Evolutionary conservation across 768 basidiomycete species (phyloP).

Genomic region (Hysterangium stoloniferum): DNA sequence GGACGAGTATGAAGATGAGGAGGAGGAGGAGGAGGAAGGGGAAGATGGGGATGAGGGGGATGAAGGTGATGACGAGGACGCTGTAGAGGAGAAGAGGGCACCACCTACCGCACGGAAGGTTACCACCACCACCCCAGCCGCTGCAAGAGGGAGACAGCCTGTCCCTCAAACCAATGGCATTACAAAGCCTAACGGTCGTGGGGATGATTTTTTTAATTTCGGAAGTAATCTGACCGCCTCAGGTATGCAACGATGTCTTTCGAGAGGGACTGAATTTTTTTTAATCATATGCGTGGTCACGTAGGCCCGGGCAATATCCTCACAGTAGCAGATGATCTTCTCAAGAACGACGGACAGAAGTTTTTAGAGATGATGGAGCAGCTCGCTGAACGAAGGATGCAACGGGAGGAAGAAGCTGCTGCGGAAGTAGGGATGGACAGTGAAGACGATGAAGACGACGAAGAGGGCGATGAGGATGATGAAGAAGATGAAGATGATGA

Average conservation of each 20-base stretch:
- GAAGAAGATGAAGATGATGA: conserved; percentile 62
- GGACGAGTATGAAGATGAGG: conserved; percentile 45
- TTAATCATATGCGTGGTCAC: conserved; percentile 14
- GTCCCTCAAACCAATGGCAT: conserved; percentile 32
- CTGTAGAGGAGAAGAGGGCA: conserved; percentile 47
- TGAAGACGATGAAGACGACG: conserved; percentile 50
- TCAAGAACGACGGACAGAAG: conserved; percentile 98
- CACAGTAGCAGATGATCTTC: conserved; percentile 95
- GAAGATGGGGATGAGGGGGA: conserved; percentile 63
- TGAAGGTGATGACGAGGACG: conserved; percentile 57
- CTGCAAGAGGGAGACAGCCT: conserved; percentile 21
- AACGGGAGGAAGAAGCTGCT: conserved; percentile 70
- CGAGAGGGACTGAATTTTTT: conserved; percentile 15
- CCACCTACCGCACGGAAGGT: conserved; percentile 22
- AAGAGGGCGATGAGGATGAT: conserved; percentile 51
- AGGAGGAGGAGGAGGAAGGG: conserved; percentile 48
- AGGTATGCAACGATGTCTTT: conserved; percentile 32
- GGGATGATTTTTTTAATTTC: conserved; percentile 72
- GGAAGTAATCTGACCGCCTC: conserved; percentile 78
- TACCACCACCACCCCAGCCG: conserved; percentile 10
- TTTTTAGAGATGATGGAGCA: conserved; percentile 99
- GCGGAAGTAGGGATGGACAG: conserved; percentile 50
- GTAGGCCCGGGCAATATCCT: conserved; percentile 87
- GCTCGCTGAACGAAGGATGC: conserved; percentile 88
- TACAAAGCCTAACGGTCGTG: conserved; percentile 35